A percentile compares a stretch with the other conserved stretches of the same genome.
phyloP scores from a whole-genome alignment of 2,329 filamentous ascomycete genomes.

The Aspergillaceae sp. region DNA sequence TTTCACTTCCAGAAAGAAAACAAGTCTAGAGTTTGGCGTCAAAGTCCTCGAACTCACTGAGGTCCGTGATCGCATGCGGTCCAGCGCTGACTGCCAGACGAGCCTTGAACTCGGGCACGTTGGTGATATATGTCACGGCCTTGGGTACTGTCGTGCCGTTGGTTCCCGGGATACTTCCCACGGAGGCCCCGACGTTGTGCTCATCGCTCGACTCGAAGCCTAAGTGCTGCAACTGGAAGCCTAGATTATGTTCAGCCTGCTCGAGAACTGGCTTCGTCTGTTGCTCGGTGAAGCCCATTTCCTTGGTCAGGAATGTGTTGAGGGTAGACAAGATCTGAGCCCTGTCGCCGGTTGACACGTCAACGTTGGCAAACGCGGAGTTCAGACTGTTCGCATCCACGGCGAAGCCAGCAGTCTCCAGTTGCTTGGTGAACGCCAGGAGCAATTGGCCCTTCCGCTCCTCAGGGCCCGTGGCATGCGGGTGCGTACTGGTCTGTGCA shows the following conservation, averaged over 20 bases:
- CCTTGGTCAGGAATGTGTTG: slow-evolving; percentile 42
- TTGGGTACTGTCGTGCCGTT: slow-evolving; percentile 17
- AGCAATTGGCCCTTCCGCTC: slow-evolving; percentile 41
- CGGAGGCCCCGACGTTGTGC: slow-evolving; percentile 21
- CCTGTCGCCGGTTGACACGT: slow-evolving; percentile 40
- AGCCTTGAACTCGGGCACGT: slow-evolving; percentile 74
- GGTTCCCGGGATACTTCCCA: slow-evolving; percentile 16
- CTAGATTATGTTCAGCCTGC: slow-evolving; percentile 43
- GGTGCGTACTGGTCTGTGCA: slow-evolving; percentile 55
- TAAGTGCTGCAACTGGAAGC: slow-evolving; percentile 35
- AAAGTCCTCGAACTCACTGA: slow-evolving; percentile 78
- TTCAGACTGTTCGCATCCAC: slow-evolving; percentile 36
- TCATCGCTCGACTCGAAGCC: slow-evolving; percentile 32
- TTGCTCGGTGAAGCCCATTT: slow-evolving; percentile 41
- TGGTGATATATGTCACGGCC: slow-evolving; percentile 57
- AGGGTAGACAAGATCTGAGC: slow-evolving; percentile 45
- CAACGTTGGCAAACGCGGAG: slow-evolving; percentile 37
- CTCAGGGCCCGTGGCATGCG: slow-evolving; percentile 19
- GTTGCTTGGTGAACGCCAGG: slow-evolving; percentile 37
- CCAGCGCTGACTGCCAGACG: slow-evolving; percentile 63
- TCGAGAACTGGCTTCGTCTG: slow-evolving; percentile 42
- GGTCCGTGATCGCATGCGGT: slow-evolving; percentile 61
- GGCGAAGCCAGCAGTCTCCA: slow-evolving; percentile 40
- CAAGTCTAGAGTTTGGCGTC: slow-evolving; percentile 63
- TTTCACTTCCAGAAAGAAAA: not conserved